Percentiles rank a stretch among this genome's conserved stretches.
phyloP scores from a whole-genome alignment of 805 yeast genomes.

The Metschnikowia baotianmanensis region DNA sequence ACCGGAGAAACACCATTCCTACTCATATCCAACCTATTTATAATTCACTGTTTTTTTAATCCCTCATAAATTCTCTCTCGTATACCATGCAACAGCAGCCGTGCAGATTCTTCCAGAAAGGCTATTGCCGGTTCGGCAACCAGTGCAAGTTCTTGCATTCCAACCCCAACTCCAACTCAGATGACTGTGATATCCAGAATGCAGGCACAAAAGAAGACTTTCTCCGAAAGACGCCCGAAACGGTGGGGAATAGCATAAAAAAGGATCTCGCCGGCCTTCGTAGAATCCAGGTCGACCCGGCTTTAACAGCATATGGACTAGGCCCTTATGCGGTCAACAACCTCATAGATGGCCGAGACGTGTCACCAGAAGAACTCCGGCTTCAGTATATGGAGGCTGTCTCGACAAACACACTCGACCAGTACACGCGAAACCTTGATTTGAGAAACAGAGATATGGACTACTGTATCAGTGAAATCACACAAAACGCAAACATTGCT shows the following conservation, averaged over 20 bases:
- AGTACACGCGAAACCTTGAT: slow-evolving; percentile 39
- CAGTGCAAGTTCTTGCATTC: slow-evolving; percentile 27
- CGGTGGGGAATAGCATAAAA: slow-evolving; percentile 19
- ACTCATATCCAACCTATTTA: too few species aligned
- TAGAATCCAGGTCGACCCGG: slow-evolving; percentile 29
- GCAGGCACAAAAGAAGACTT: slow-evolving; percentile 11
- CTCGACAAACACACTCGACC: slow-evolving; percentile 31
- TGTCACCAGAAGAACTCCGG: slow-evolving; percentile 53
- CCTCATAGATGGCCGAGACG: slow-evolving; percentile 50
- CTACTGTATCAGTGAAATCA: slow-evolving; percentile 29
- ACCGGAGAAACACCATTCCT: too few species aligned
- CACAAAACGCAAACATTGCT: slow-evolving; percentile 45
- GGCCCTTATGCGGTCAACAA: slow-evolving; percentile 47
- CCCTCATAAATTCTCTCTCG: background rate
- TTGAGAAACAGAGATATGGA: slow-evolving; percentile 24
- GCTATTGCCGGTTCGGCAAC: slow-evolving; percentile 29
- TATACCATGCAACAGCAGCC: slow-evolving; percentile 9
- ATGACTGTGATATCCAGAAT: slow-evolving; percentile 3
- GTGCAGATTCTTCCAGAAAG: slow-evolving; percentile 26
- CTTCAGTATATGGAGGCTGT: slow-evolving; percentile 45
- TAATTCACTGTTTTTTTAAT: too few species aligned
- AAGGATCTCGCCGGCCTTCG: slow-evolving; percentile 24
- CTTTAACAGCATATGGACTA: slow-evolving; percentile 48
- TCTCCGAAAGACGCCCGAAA: slow-evolving; percentile 9
- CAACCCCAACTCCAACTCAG: slow-evolving; percentile 4